A percentile compares a stretch with the other conserved stretches of the same genome.
Conservation (phyloP, 2,329 filamentous ascomycete genomes). For the Colletotrichum siamense region DNA sequence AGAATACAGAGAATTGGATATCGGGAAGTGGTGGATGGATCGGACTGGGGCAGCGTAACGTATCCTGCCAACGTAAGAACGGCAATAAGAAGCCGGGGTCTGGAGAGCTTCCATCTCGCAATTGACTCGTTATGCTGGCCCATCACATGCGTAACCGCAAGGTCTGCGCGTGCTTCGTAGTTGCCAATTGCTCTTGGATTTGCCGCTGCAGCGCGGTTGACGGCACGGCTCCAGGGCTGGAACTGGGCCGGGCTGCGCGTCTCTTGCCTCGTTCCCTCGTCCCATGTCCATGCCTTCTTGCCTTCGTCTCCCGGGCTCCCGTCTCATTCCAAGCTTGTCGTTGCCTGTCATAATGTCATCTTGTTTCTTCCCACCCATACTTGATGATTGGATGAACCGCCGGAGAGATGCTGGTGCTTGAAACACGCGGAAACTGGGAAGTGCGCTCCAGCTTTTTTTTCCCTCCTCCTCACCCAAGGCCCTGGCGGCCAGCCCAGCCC, state of each 20-base stretch:
- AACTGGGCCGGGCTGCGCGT: not conserved
- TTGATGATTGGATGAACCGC: not conserved
- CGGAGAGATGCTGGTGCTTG: constrained; percentile 1
- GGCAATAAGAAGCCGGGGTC: not conserved
- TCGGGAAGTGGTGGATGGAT: not conserved
- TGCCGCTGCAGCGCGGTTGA: not conserved
- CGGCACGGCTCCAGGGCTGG: not conserved
- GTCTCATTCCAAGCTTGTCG: not conserved
- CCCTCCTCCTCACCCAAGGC: not conserved
- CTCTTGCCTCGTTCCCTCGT: not conserved
- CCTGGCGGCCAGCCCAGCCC: not conserved
- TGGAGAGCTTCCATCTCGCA: not conserved
- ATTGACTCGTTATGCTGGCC: not conserved
- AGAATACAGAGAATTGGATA: not conserved
- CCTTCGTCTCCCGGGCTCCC: not conserved
- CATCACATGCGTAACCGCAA: not conserved
- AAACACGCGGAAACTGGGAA: constrained; percentile 20
- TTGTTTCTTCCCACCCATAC: not conserved
- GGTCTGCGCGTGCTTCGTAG: not conserved
- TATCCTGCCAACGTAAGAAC: not conserved
- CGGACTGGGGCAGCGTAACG: not conserved
- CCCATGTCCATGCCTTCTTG: not conserved
- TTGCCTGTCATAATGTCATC: not conserved
- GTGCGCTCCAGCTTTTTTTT: not conserved
- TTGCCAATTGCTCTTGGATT: not conserved